Evolutionary conservation across 2,329 filamentous ascomycete species (phyloP), one percentile per base, ranked within the genome.

Genomic region (Colletotrichum trifolii): DNA sequence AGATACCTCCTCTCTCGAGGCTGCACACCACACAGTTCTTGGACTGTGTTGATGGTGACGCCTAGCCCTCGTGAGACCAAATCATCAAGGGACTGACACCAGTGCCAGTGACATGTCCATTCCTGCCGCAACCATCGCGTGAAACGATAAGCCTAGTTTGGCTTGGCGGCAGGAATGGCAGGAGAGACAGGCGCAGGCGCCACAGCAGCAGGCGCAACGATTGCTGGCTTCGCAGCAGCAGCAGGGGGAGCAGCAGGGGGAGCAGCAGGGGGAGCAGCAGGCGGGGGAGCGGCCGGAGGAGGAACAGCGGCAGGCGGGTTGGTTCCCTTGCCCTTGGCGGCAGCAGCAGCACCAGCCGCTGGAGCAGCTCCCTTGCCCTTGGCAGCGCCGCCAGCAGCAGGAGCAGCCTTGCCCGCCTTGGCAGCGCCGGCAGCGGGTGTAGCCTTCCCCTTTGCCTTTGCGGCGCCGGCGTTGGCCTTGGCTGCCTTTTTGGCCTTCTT

Each of bases 111-210:
- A 42, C 40, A 40, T 48, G 54, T 43, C 47, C 62, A 62, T 62
- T 38, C 39, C 11, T 8, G 12, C 34, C 33, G 12, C 46, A 33
- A 39, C 17, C 43, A 42, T 35, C 12, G 39, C 52, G 17, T 33
- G 13, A 40, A 39, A 34, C 45, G 54, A 15, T 8, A 12, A 52
- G 36, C 52, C 57, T 34, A 65, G 46, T 62, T 62, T 15, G 45
- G 53, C 42, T 62, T 57, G 46, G 35, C 55, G 9, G 48, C 62
- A 10, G 62, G 62, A 8, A 56, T 25, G n/a, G 35, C 62, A 12
- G 62, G 57, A 11, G 62, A 52, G 33, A 56, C 62, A n/a, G 62
- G 62, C 10, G 62, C 62, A 4, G 58, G 62, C 3, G 50, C 58
- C 10, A 38, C 59, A 3, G 61, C 57, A 36, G 61, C 61, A 36